Percentiles rank a stretch among this genome's conserved stretches.
Evolutionary conservation across 2,329 filamentous ascomycete genomes (phyloP).

Genomic region (Aaosphaeria arxii): DNA sequence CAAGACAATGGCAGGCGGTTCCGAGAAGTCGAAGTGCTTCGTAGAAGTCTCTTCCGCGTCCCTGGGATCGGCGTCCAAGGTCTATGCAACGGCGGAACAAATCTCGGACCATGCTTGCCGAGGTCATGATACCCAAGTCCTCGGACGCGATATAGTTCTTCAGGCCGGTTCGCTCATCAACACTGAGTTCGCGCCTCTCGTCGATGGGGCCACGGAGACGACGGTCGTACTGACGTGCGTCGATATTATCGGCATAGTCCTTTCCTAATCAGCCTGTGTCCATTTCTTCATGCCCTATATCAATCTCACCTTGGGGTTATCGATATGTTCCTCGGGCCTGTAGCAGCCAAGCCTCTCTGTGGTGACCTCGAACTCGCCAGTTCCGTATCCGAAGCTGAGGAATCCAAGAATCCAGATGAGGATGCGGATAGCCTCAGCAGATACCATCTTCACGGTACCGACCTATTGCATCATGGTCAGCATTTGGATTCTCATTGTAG

Average conservation of each 20-base stretch:
- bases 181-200: constrained; percentile 71
- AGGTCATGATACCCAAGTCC: constrained; percentile 73
- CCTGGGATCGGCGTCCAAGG: constrained; percentile 72
- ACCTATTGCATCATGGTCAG: constrained; percentile 37
- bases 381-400: constrained; percentile 81
- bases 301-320: constrained; percentile 58
- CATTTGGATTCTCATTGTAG: background rate
- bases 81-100: constrained; percentile 74
- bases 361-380: constrained; percentile 82
- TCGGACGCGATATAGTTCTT: constrained; percentile 97
- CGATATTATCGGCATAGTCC: constrained; percentile 84
- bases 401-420: constrained; percentile 87
- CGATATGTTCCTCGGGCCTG: constrained; percentile 70
- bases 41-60: constrained; percentile 74
- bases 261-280: constrained; percentile 9
- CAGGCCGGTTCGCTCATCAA: constrained; percentile 65
- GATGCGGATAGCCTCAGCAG: constrained; percentile 85
- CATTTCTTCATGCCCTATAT: background rate
- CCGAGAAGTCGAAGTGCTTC: constrained; percentile 84
- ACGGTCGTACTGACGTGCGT: constrained; percentile 77
- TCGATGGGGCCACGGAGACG: constrained; percentile 80
- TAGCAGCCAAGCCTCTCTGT: constrained; percentile 76
- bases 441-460: constrained; percentile 86
- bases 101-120: constrained; percentile 70
- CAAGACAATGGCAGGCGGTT: constrained; percentile 84